phyloP scores from a whole-genome alignment of 139 green algal genomes.

The Chlorella vulgaris region DNA sequence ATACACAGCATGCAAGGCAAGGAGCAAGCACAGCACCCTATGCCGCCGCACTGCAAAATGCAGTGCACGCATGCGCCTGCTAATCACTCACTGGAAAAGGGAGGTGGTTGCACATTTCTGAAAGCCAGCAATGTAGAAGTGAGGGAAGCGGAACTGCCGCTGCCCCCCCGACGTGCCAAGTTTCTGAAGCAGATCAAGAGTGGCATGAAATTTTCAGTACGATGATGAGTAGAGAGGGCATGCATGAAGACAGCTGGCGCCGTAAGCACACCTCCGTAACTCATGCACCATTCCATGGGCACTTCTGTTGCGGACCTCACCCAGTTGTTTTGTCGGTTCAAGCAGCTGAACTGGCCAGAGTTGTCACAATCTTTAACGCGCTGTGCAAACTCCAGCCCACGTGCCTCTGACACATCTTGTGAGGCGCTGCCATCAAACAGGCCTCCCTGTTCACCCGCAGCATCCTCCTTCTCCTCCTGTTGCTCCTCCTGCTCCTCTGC shows the following conservation, averaged over 20 bases:
- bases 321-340: background rate
- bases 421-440: background rate
- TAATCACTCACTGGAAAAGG: constrained; percentile 10
- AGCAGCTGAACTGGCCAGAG: background rate
- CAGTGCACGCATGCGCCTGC: background rate
- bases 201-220: no score
- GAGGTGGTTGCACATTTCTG: constrained; percentile 23
- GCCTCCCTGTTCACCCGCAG: background rate
- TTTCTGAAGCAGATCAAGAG: background rate
- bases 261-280: no score
- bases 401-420: background rate
- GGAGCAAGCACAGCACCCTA: background rate
- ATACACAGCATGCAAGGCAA: background rate
- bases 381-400: background rate
- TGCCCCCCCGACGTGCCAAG: background rate
- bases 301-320: no score
- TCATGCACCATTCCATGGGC: no score
- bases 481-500: background rate
- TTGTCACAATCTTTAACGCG: background rate
- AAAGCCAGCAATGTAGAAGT: constrained; percentile 16
- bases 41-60: no score
- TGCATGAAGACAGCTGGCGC: no score
- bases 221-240: background rate
- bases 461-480: background rate
- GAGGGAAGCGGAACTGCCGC: constrained; percentile 24